Conservation (phyloP, 345 rosid species). For the Abelmoschus esculentus region DNA sequence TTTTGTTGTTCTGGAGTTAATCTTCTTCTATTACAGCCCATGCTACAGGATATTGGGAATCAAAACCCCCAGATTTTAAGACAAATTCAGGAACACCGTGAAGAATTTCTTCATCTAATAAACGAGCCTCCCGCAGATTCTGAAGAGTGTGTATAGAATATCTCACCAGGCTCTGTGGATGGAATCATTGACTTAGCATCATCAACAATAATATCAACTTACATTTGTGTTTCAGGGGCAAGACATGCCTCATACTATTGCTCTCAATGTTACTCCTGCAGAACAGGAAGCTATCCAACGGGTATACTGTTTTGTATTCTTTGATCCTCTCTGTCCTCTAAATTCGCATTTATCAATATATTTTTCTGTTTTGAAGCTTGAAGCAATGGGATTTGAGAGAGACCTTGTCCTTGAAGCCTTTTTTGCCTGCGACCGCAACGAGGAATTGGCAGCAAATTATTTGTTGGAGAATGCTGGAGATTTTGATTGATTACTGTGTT, state of each 20-base stretch:
- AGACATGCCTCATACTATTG: not conserved
- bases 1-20: slow-evolving; percentile 5
- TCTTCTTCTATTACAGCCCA: slow-evolving; percentile 56
- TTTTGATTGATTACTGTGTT: not conserved
- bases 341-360: not conserved
- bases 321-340: too few relatives aligned
- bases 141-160: slow-evolving; percentile 41
- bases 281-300: not conserved
- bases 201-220: not conserved
- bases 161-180: not conserved
- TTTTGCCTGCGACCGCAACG: not conserved
- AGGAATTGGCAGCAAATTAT: not conserved
- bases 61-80: slow-evolving; percentile 93
- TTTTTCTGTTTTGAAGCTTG: not conserved
- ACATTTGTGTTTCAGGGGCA: not conserved
- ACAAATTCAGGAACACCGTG: slow-evolving; percentile 83
- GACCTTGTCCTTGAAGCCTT: not conserved
- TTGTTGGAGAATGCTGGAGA: not conserved
- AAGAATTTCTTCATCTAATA: slow-evolving; percentile 88
- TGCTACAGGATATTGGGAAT: slow-evolving; percentile 99
- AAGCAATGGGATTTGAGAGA: not conserved
- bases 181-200: not conserved
- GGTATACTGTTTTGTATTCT: not conserved
- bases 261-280: not conserved
- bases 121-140: slow-evolving; percentile 89